phyloP scores from a whole-genome alignment of 176 grass and related monocot species.

The Hyparrhenia diplandra region DNA sequence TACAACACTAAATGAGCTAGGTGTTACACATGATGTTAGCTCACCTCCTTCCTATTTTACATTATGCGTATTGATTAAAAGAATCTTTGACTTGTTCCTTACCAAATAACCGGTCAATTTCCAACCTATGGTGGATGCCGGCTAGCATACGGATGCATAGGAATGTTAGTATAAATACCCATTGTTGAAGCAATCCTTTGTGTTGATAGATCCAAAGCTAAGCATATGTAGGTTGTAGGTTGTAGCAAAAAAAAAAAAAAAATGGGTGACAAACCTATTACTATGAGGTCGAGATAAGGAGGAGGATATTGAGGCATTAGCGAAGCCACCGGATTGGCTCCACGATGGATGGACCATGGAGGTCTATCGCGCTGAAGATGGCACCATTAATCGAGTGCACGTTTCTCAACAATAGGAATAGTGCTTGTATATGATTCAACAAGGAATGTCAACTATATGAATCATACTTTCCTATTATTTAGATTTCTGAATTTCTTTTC shows the following conservation, averaged over 20 bases:
- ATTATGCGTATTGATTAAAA: too few species aligned
- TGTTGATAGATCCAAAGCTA: too few species aligned
- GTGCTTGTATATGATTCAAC: not conserved
- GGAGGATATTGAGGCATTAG: not conserved
- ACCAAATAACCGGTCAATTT: not conserved
- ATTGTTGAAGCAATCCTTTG: too few species aligned
- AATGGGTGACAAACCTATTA: too few species aligned
- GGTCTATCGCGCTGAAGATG: not conserved
- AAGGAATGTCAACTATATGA: too few species aligned
- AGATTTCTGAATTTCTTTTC: too few species aligned
- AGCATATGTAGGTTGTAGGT: too few species aligned
- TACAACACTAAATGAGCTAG: not conserved
- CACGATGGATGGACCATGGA: conserved; percentile 7
- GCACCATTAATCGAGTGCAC: conserved; percentile 28
- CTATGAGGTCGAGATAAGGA: not conserved
- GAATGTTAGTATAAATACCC: too few species aligned
- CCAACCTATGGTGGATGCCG: not conserved
- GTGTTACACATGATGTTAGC: too few species aligned
- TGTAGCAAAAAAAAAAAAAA: too few species aligned
- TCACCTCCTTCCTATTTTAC: too few species aligned
- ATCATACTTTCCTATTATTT: too few species aligned
- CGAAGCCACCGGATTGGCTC: not conserved
- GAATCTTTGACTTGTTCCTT: not conserved
- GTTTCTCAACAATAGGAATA: not conserved
- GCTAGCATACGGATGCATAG: not conserved